Conservation (phyloP, 805 yeast genomes). For the Saccharomycopsis sp. region DNA sequence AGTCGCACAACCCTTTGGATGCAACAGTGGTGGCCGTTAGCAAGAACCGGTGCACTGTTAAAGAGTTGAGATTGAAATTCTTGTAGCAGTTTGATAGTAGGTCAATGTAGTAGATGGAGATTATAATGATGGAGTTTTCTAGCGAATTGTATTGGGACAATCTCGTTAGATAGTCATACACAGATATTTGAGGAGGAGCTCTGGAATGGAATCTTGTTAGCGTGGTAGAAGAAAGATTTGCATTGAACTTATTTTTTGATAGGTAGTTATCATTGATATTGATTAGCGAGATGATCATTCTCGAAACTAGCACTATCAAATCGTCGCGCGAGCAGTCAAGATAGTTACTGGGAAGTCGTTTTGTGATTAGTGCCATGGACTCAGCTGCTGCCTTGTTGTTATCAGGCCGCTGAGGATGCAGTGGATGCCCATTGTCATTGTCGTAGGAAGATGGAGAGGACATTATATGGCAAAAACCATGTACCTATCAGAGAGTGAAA, state of each 20-base stretch:
- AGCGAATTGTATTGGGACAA: constrained; percentile 76
- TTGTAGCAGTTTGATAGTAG: constrained; percentile 69
- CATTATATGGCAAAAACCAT: no score
- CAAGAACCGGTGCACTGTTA: constrained; percentile 88
- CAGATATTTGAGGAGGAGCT: constrained; percentile 81
- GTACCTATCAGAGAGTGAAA: no score
- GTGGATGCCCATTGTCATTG: no score
- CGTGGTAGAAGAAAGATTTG: constrained; percentile 31
- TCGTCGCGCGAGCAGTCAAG: constrained; percentile 62
- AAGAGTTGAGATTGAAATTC: constrained; percentile 73
- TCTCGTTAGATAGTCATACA: constrained; percentile 66
- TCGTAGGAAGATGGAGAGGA: no score
- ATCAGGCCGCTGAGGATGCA: no score
- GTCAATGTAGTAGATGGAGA: constrained; percentile 87
- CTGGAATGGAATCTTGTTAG: constrained; percentile 91
- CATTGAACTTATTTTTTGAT: constrained; percentile 22
- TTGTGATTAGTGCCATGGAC: constrained; percentile 3
- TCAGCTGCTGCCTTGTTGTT: no score
- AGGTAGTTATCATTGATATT: constrained; percentile 54
- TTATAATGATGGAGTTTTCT: constrained; percentile 71
- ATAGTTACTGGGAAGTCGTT: constrained; percentile 41
- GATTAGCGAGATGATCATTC: constrained; percentile 75
- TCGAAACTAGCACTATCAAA: constrained; percentile 58
- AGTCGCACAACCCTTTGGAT: constrained; percentile 85
- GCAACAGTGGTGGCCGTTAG: constrained; percentile 87